A percentile compares a stretch with the other conserved stretches of the same genome.
These are phyloP conservation scores for Salix dunnii DNA, from an alignment of 345 rosid genomes.

Conservation along the genomic window DNA sequence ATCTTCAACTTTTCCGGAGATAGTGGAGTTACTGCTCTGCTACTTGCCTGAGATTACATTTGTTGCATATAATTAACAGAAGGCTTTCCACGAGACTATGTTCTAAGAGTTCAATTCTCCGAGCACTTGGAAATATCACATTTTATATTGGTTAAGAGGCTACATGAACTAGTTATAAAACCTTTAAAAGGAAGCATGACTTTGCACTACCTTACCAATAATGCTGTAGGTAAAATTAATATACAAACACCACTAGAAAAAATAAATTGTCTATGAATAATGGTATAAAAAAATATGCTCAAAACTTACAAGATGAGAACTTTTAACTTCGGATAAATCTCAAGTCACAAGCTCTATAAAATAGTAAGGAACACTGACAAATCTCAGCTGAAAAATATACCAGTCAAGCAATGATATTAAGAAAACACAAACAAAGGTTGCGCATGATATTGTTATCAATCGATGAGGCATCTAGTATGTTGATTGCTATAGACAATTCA, in stretches of 20 bases:
- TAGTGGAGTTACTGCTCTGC: not conserved
- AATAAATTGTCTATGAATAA: not conserved
- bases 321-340: not conserved
- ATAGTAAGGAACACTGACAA: not conserved
- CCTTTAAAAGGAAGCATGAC: not conserved
- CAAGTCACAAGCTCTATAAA: not conserved
- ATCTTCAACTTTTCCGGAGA: not conserved
- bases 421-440: too few species aligned
- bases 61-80: not conserved
- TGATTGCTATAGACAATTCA: not conserved
- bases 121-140: not conserved
- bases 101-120: not conserved
- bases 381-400: not conserved
- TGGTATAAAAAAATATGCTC: not conserved
- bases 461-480: too few species aligned
- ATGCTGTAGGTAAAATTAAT: not conserved
- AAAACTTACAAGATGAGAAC: not conserved
- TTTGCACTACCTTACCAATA: not conserved
- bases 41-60: not conserved
- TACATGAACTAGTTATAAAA: not conserved
- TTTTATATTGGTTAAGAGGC: not conserved
- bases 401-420: too few species aligned
- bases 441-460: too few species aligned
- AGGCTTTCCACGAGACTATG: not conserved
- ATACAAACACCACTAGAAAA: not conserved